Evolutionary conservation across 495 filamentous ascomycete genomes (phyloP), one percentile per base, ranked within the genome.

Genomic region (Xylaria intraflava): DNA sequence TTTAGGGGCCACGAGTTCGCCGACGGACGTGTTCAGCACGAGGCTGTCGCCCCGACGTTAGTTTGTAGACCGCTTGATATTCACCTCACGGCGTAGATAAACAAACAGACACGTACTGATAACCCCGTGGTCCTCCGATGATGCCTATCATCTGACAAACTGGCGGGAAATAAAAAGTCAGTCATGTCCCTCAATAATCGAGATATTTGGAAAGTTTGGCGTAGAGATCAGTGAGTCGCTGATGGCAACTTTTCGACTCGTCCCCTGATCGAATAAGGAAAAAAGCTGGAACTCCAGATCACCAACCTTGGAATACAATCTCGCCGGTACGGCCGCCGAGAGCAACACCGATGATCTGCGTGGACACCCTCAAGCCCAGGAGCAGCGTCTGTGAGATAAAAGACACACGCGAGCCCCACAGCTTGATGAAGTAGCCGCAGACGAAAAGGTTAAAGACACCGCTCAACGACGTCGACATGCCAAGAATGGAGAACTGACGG

Each of bases 381-480:
- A 78, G 70, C 39, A 74, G 66, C 0, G 78, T 79, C 45, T 78
- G 74, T 1, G 78, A 68, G 49, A 75, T 61, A 16, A 83, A 65
- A 0, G 80, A 73, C 39, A 65, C 60, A 14, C 80, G 73, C 1
- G 80, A 73, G 1, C 80, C 80, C 53, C 76, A 69, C 19, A 67
- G 64, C 58, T 82, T 82, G 53, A 81, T 79, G 22, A 69, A 72
- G 73, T 78, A 81, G 12, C 78, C 78, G 17, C 79, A 75, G 6
- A 83, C 65, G 55, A 83, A 81, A 16, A 83, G 61, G 46, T 83
- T 83, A 49, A 77, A 62, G 11, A 79, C 71, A 17, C 80, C 74
- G 54, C 70, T 76, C 14, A 78, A 65, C 3, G 73, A 74, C 6
- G 73, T 76, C 58, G 72, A 62, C 67, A 67, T 76, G 19, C 72